phyloP scores from a whole-genome alignment of 306 rosid species.

The apple (Malus domestica) region DNA sequence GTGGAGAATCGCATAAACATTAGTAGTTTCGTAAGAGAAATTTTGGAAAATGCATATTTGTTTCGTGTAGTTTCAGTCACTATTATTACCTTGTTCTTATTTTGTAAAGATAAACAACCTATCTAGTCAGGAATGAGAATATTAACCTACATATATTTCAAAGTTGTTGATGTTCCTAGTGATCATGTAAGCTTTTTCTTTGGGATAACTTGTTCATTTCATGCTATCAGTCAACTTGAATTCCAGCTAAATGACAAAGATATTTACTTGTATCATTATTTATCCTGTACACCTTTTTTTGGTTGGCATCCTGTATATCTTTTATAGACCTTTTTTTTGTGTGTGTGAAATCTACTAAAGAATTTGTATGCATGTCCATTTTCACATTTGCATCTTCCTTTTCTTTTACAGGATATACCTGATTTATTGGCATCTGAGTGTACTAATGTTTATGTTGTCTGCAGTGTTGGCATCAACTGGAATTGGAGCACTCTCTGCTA shows the following conservation, averaged over 20 bases:
- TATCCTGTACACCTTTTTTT: too few relatives aligned
- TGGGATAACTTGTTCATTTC: too few relatives aligned
- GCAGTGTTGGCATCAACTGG: conserved; percentile 94
- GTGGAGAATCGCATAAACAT: neutral
- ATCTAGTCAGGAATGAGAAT: neutral
- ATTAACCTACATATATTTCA: neutral
- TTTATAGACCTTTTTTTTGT: too few relatives aligned
- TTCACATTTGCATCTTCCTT: neutral
- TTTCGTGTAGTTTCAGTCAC: neutral
- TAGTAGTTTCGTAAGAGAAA: neutral
- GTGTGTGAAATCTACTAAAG: neutral
- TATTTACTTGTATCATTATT: too few relatives aligned
- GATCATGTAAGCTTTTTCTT: too few relatives aligned
- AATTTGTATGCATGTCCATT: neutral
- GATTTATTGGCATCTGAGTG: neutral
- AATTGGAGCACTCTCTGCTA: conserved; percentile 81
- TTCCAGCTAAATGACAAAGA: too few relatives aligned
- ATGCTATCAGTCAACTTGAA: too few relatives aligned
- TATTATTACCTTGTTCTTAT: too few relatives aligned
- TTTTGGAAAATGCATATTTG: neutral
- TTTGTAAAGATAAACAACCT: neutral
- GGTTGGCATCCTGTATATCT: too few relatives aligned
- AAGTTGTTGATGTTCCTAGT: neutral
- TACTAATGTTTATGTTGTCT: conserved; percentile 29
- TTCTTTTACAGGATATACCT: neutral